Evolutionary conservation across 2,329 filamentous ascomycete genomes (phyloP).

Genomic region (Xylogone sp.): DNA sequence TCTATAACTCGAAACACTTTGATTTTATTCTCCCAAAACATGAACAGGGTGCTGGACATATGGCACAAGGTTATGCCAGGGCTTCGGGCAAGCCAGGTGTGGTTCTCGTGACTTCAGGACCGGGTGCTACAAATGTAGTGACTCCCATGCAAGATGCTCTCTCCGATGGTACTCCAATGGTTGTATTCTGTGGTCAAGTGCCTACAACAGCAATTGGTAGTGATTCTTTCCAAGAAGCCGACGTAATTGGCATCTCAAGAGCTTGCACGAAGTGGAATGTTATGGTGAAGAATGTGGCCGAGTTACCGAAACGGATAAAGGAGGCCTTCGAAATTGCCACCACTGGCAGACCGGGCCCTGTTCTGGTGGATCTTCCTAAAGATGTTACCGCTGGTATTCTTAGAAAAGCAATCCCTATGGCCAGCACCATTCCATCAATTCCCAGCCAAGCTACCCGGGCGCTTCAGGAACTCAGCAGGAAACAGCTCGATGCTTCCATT

Average conservation of each 20-base stretch:
- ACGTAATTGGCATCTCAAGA: conserved; percentile 88
- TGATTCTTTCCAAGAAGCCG: conserved; percentile 95
- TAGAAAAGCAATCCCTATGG: conserved; percentile 71
- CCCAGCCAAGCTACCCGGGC: conserved; percentile 84
- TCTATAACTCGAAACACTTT: conserved; percentile 86
- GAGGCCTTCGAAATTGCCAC: conserved; percentile 98
- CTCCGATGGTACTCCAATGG: conserved; percentile 91
- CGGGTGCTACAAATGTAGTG: conserved; percentile 93
- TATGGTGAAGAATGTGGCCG: conserved; percentile 93
- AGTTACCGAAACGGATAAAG: conserved; percentile 90
- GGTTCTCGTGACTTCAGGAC: conserved; percentile 93
- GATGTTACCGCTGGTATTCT: conserved; percentile 88
- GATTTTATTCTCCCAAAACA: conserved; percentile 93
- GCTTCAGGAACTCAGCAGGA: conserved; percentile 67
- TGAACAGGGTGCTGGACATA: conserved; percentile 97
- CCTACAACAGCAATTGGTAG: conserved; percentile 85
- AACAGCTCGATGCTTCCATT: conserved; percentile 71
- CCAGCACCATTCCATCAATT: conserved; percentile 61
- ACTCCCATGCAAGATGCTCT: conserved; percentile 96
- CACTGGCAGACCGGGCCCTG: conserved; percentile 87
- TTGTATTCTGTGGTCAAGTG: conserved; percentile 95
- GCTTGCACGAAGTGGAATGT: conserved; percentile 99
- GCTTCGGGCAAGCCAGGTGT: conserved; percentile 92
- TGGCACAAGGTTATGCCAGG: conserved; percentile 95
- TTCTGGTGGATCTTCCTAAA: conserved; percentile 93